phyloP scores from a whole-genome alignment of 352 stramenopile species.

The Globisporangium orthogonon region DNA sequence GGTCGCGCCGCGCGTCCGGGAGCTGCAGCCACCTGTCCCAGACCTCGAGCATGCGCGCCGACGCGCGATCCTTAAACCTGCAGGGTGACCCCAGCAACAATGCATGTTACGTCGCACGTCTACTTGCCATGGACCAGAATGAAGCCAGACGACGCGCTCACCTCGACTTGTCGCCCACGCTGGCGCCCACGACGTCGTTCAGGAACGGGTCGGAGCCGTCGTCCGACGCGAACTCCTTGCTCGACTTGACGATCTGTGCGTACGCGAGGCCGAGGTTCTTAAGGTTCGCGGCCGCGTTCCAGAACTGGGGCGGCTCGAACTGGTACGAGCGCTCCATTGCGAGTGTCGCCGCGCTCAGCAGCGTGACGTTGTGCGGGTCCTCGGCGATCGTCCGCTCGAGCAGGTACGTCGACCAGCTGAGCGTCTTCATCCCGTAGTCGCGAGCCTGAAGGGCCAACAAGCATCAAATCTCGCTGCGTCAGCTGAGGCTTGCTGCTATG shows the following conservation, averaged over 20 bases:
- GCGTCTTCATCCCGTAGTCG: constrained; percentile 66
- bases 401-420: constrained; percentile 83
- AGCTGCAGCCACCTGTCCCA: constrained; percentile 54
- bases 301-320: constrained; percentile 63
- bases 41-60: constrained; percentile 60
- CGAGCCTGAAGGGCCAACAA: constrained; percentile 27
- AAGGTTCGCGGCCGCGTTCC: constrained; percentile 46
- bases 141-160: constrained; percentile 9
- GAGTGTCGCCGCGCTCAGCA: constrained; percentile 67
- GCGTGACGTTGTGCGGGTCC: constrained; percentile 49
- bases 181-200: constrained; percentile 34
- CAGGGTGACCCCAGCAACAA: neutral
- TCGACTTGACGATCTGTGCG: constrained; percentile 89
- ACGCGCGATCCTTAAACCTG: constrained; percentile 66
- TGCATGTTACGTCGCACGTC: neutral
- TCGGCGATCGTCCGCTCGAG: constrained; percentile 81
- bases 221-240: constrained; percentile 26
- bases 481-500: neutral
- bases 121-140: neutral
- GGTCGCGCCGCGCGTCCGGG: constrained; percentile 37
- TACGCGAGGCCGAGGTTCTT: constrained; percentile 94
- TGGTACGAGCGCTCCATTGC: constrained; percentile 65
- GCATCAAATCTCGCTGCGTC: no score
- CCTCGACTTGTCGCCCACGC: constrained; percentile 32
- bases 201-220: constrained; percentile 34